phyloP scores from a whole-genome alignment of 257 asterid genomes.

The Solanum appendiculatum region DNA sequence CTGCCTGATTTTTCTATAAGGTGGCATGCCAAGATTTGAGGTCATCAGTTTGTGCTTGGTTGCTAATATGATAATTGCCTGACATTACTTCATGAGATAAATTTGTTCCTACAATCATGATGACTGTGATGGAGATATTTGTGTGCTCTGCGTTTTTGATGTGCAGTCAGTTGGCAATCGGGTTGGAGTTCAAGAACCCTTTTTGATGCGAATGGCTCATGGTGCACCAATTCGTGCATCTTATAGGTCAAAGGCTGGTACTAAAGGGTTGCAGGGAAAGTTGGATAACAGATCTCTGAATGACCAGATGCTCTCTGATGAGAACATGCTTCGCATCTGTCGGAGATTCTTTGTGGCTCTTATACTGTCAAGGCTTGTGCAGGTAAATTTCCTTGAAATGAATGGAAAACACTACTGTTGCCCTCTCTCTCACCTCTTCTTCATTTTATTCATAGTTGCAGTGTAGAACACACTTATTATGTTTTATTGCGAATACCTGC shows the following conservation, averaged over 20 bases:
- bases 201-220: constrained; percentile 98
- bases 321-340: constrained; percentile 79
- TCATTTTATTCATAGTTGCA: background rate
- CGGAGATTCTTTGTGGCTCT: constrained; percentile 88
- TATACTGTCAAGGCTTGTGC: constrained; percentile 87
- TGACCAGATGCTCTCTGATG: constrained; percentile 52
- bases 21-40: background rate
- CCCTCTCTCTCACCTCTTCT: background rate
- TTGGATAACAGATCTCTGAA: constrained; percentile 30
- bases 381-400: constrained; percentile 33
- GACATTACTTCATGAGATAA: background rate
- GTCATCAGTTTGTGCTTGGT: background rate
- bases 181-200: constrained; percentile 91
- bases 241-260: constrained; percentile 35
- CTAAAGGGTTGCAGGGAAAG: constrained; percentile 45
- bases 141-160: constrained; percentile 9
- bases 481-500: background rate
- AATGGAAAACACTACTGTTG: background rate
- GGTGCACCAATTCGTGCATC: constrained; percentile 66
- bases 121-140: background rate
- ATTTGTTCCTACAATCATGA: background rate
- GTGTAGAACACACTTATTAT: background rate
- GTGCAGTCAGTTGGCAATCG: constrained; percentile 95
- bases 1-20: background rate
- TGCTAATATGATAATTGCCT: background rate